Conservation (phyloP, 2,329 filamentous ascomycete species). For the Monilinia aucupariae region DNA sequence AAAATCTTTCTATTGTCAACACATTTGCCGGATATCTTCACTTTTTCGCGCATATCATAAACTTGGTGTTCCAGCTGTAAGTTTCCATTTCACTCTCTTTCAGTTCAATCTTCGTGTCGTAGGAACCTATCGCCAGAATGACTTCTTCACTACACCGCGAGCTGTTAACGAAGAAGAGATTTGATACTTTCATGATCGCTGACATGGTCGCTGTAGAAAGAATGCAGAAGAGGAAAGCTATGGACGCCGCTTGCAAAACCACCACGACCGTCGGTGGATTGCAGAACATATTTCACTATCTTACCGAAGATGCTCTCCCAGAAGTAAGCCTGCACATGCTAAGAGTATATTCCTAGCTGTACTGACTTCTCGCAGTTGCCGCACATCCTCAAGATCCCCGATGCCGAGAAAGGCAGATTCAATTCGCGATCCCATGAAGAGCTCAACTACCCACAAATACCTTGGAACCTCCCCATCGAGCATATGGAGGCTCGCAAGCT, state of each 20-base stretch:
- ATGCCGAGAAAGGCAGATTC: constrained; percentile 1
- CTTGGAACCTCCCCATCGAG: constrained; percentile 33
- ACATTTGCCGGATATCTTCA: not conserved
- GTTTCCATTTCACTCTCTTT: not conserved
- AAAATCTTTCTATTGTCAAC: constrained; percentile 3
- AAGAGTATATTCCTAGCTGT: not conserved
- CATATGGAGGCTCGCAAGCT: constrained; percentile 30
- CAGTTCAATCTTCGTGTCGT: not conserved
- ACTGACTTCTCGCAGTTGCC: constrained; percentile 9
- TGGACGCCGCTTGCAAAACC: not conserved
- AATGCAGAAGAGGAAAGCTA: constrained; percentile 10
- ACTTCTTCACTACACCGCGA: constrained; percentile 3
- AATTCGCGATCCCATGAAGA: constrained; percentile 18
- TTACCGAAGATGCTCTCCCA: constrained; percentile 13
- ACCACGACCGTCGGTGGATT: constrained; percentile 7
- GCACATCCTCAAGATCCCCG: constrained; percentile 13
- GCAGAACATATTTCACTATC: not conserved
- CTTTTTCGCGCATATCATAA: constrained; percentile 1
- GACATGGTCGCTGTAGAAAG: not conserved
- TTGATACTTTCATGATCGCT: constrained; percentile 1
- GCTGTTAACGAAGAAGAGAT: not conserved
- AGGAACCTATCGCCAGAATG: not conserved
- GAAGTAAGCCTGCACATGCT: constrained; percentile 11
- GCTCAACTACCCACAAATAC: not conserved
- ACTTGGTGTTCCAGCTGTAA: not conserved